phyloP scores from a whole-genome alignment of 495 filamentous ascomycete genomes.

The Penicillium silybi region DNA sequence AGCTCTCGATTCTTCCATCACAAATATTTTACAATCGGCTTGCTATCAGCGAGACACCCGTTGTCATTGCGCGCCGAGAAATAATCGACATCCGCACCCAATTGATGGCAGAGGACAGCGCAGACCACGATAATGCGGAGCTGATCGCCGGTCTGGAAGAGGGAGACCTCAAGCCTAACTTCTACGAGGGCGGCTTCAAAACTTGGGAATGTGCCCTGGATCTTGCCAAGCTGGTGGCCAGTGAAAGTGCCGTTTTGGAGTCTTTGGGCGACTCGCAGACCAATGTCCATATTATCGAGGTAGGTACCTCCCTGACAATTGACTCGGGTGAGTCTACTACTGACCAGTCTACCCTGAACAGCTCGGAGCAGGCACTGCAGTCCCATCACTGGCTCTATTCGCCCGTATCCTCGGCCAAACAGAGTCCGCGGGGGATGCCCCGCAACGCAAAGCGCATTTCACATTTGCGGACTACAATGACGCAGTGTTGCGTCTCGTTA shows the following conservation, averaged over 20 bases:
- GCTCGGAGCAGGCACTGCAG: conserved; percentile 87
- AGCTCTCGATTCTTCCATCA: conserved; percentile 69
- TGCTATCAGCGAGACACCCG: conserved; percentile 41
- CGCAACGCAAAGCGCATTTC: conserved; percentile 48
- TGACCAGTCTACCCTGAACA: conserved; percentile 25
- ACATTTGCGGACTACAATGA: conserved; percentile 88
- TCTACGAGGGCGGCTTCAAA: conserved; percentile 99
- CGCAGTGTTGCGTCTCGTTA: conserved; percentile 78
- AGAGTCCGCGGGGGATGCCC: conserved; percentile 13
- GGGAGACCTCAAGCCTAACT: conserved; percentile 80
- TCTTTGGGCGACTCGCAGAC: conserved; percentile 26
- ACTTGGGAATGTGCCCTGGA: conserved; percentile 96
- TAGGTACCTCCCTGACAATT: conserved; percentile 33
- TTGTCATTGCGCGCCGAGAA: conserved; percentile 74
- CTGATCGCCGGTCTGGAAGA: conserved; percentile 60
- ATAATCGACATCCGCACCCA: conserved; percentile 92
- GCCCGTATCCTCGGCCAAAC: conserved; percentile 55
- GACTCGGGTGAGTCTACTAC: not conserved
- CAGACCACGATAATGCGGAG: conserved; percentile 39
- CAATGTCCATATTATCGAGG: conserved; percentile 68
- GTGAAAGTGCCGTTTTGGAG: conserved; percentile 11
- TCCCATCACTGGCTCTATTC: conserved; percentile 77
- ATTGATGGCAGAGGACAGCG: conserved; percentile 81
- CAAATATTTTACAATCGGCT: conserved; percentile 71
- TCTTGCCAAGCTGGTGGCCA: conserved; percentile 59